A percentile compares a stretch with the other conserved stretches of the same genome.
phyloP scores from a whole-genome alignment of 176 grass and related monocot genomes.

The Urochloa ruziziensis region DNA sequence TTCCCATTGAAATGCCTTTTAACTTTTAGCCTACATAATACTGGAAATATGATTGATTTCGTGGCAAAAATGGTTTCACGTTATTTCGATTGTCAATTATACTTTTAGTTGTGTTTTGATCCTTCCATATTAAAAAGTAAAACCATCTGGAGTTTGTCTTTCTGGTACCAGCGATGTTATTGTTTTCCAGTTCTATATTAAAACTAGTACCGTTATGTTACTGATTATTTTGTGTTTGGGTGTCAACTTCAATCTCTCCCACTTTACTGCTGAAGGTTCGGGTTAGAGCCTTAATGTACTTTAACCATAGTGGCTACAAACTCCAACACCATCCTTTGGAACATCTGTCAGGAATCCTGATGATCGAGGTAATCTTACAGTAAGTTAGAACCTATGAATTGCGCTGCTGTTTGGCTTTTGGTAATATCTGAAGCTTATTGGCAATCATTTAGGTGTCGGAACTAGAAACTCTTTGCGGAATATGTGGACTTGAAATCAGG shows the following conservation, averaged over 20 bases:
- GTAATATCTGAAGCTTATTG: constrained; percentile 7
- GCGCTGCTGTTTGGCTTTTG: background rate
- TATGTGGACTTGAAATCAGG: constrained; percentile 75
- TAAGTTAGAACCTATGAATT: constrained; percentile 15
- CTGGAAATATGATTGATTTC: background rate
- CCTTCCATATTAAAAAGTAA: background rate
- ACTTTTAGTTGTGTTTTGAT: constrained; percentile 7
- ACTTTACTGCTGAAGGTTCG: constrained; percentile 53
- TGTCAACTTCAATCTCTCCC: constrained; percentile 18
- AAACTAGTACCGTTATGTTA: background rate
- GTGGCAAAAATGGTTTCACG: background rate
- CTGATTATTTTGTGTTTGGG: constrained; percentile 11
- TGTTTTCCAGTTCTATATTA: background rate
- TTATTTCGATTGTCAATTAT: background rate
- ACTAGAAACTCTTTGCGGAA: constrained; percentile 56
- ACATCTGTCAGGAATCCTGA: constrained; percentile 60
- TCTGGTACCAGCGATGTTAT: background rate
- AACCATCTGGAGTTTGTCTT: constrained; percentile 4
- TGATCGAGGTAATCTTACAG: constrained; percentile 62
- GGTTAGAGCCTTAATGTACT: constrained; percentile 62
- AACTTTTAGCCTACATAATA: constrained; percentile 10
- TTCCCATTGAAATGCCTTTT: background rate
- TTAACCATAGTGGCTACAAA: constrained; percentile 82
- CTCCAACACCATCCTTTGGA: constrained; percentile 39
- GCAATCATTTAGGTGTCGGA: constrained; percentile 58